These are phyloP conservation scores for Bolboschoenoplectus hybrid DNA, from an alignment of 202 grass and related monocot genomes.

Conservation along the genomic window DNA sequence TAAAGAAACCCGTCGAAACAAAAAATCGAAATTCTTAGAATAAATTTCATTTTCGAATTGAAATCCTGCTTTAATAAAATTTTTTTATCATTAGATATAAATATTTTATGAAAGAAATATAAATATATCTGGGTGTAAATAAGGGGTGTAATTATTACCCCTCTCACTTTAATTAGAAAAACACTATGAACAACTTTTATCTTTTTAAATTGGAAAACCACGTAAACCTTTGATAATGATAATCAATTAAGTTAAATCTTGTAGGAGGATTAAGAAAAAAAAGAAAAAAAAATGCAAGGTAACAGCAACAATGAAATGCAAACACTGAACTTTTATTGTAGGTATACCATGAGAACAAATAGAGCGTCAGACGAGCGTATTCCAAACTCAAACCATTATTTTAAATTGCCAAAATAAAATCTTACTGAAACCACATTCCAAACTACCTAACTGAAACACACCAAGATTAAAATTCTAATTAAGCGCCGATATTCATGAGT, in stretches of 20 bases:
- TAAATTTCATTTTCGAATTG: too few relatives aligned
- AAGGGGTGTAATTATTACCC: too few relatives aligned
- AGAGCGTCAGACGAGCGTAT: neutral
- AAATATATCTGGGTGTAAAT: too few relatives aligned
- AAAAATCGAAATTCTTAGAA: too few relatives aligned
- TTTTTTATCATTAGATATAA: too few relatives aligned
- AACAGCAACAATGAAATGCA: neutral
- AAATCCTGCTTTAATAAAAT: too few relatives aligned
- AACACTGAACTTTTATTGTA: conserved; percentile 17
- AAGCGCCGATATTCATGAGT: conserved; percentile 56
- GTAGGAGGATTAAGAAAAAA: neutral
- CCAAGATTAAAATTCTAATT: neutral
- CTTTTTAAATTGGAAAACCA: neutral
- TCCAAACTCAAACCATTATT: neutral
- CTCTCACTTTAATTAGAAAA: too few relatives aligned
- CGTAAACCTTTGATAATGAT: neutral
- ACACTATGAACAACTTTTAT: neutral
- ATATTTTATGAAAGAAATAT: too few relatives aligned
- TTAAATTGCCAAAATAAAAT: neutral
- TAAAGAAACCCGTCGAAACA: too few relatives aligned
- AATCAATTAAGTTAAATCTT: neutral
- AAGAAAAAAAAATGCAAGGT: neutral
- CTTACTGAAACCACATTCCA: neutral
- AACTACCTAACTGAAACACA: neutral
- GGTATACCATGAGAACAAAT: conserved; percentile 5